phyloP scores from a whole-genome alignment of 2,329 filamentous ascomycete species.

The Curvularia sp. region DNA sequence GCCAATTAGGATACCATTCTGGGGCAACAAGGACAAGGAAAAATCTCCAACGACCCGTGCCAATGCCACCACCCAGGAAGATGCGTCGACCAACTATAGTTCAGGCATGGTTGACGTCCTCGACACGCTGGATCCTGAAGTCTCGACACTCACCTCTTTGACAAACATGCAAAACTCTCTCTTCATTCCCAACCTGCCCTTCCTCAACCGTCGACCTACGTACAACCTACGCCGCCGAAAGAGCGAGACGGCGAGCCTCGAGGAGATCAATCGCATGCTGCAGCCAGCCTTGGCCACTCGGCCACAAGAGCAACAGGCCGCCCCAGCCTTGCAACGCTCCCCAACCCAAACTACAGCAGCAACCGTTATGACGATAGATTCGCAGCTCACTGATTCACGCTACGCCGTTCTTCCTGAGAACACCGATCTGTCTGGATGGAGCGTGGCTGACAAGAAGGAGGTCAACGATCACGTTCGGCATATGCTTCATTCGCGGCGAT shows the following conservation, averaged over 20 bases:
- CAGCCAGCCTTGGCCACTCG: conserved; percentile 31
- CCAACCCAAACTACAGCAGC: conserved; percentile 38
- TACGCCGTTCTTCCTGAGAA: conserved; percentile 83
- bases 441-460: conserved; percentile 73
- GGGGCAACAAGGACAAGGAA: conserved; percentile 29
- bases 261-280: conserved; percentile 41
- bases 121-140: conserved; percentile 79
- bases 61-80: conserved; percentile 7
- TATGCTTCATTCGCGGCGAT: conserved; percentile 82
- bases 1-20: conserved; percentile 39
- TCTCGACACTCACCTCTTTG: conserved; percentile 80
- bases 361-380: conserved; percentile 68
- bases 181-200: conserved; percentile 83
- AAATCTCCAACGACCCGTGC: conserved; percentile 9
- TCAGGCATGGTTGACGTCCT: conserved; percentile 70
- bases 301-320: conserved; percentile 29
- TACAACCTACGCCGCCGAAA: conserved; percentile 71
- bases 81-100: conserved; percentile 59
- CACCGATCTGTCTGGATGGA: conserved; percentile 76
- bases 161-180: conserved; percentile 92
- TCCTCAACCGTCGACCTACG: conserved; percentile 78
- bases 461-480: conserved; percentile 87
- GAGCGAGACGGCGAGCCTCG: conserved; percentile 45
- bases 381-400: conserved; percentile 71
- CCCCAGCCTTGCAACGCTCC: conserved; percentile 35